Evolutionary conservation across 306 rosid species (phyloP).

Genomic region (Gastrolobium bilobum): DNA sequence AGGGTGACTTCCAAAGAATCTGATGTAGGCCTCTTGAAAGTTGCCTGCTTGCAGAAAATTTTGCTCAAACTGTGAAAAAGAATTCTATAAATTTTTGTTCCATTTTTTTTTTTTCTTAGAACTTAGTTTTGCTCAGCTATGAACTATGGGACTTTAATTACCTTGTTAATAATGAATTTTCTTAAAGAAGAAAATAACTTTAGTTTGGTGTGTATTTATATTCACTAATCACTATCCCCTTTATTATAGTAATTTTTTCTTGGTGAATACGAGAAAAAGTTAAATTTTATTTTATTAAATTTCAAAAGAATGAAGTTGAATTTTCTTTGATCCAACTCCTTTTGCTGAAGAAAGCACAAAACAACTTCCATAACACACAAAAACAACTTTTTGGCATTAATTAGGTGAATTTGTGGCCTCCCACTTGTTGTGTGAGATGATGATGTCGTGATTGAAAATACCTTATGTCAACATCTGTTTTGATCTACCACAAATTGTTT

Average conservation of each 20-base stretch:
- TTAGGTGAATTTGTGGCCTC: constrained; percentile 35
- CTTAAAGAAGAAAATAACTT: neutral
- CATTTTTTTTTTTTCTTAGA: constrained; percentile 1
- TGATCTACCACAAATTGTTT: constrained; percentile 32
- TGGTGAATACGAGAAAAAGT: too few relatives aligned
- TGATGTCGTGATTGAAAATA: constrained; percentile 28
- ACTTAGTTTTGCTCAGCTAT: constrained; percentile 1
- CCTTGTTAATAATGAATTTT: neutral
- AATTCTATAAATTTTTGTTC: neutral
- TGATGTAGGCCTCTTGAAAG: constrained; percentile 56
- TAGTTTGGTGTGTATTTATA: too few relatives aligned
- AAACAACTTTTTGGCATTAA: constrained; percentile 26
- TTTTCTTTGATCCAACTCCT: constrained; percentile 5
- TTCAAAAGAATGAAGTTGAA: neutral
- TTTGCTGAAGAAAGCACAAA: constrained; percentile 17
- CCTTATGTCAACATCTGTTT: constrained; percentile 38
- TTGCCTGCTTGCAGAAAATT: constrained; percentile 58
- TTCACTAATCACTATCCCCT: too few relatives aligned
- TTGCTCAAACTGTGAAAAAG: neutral
- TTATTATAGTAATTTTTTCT: too few relatives aligned
- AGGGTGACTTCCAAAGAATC: constrained; percentile 71
- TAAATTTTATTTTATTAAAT: neutral
- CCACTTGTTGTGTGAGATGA: constrained; percentile 42
- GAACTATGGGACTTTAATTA: neutral
- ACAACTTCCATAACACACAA: neutral